Evolutionary conservation across 768 basidiomycete genomes (phyloP).

Genomic region (Boletus reticulatus): DNA sequence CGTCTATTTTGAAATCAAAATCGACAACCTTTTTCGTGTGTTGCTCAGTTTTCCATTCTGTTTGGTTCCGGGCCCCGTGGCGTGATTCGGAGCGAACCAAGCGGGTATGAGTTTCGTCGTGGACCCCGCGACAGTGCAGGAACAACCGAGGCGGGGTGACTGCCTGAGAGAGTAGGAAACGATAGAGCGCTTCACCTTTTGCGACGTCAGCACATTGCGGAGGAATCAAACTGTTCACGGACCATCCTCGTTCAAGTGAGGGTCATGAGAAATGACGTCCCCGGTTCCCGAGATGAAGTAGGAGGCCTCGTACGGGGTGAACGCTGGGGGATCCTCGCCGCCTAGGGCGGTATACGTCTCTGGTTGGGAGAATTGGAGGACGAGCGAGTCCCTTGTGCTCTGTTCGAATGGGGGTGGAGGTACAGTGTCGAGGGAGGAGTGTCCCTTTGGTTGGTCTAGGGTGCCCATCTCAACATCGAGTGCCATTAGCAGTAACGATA

Average conservation of each 20-base stretch:
- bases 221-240: constrained; percentile 7
- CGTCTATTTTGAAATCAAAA: constrained; percentile 67
- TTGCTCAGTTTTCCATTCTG: constrained; percentile 40
- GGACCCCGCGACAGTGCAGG: constrained; percentile 53
- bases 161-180: constrained; percentile 65
- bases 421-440: too few relatives aligned
- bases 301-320: constrained; percentile 62
- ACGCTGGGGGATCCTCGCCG: constrained; percentile 57
- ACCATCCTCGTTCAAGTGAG: constrained; percentile 66
- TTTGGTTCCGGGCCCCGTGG: constrained; percentile 37
- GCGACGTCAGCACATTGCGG: constrained; percentile 1
- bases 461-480: not conserved
- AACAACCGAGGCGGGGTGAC: constrained; percentile 41
- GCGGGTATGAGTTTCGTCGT: constrained; percentile 51
- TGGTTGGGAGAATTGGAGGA: constrained; percentile 24
- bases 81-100: constrained; percentile 35
- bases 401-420: constrained; percentile 30
- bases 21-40: constrained; percentile 61
- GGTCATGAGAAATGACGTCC: constrained; percentile 67
- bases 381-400: constrained; percentile 19
- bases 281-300: constrained; percentile 48
- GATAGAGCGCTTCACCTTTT: constrained; percentile 67
- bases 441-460: constrained; percentile 6
- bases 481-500: too few relatives aligned
- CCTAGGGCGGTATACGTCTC: constrained; percentile 25